These are phyloP conservation scores for Boletus bicolor DNA, from an alignment of 768 basidiomycete genomes.

Conservation along the genomic window DNA sequence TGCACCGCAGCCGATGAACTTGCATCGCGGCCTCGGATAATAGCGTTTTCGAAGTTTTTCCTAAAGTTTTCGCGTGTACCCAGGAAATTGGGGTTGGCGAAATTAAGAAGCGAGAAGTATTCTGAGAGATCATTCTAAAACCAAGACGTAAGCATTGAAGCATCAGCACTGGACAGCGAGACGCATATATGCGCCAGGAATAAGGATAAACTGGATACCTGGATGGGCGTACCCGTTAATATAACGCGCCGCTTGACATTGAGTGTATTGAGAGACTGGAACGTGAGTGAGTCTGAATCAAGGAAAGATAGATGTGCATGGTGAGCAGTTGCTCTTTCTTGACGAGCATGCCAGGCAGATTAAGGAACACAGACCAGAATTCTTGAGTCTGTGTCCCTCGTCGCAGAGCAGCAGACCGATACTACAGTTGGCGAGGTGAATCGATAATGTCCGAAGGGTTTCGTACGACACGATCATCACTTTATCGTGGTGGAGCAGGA, in stretches of 20 bases:
- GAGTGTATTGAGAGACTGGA: constrained; percentile 75
- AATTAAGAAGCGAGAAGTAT: constrained; percentile 90
- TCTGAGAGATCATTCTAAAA: constrained; percentile 89
- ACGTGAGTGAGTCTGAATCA: constrained; percentile 75
- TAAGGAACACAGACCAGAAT: constrained; percentile 62
- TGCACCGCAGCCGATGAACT: constrained; percentile 77
- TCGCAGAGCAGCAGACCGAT: constrained; percentile 95
- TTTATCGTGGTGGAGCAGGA: constrained; percentile 26
- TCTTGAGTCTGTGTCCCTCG: constrained; percentile 96
- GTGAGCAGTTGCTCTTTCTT: constrained; percentile 1
- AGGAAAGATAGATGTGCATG: not conserved
- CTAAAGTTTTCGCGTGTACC: constrained; percentile 88
- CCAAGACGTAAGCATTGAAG: not conserved
- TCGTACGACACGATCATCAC: constrained; percentile 99
- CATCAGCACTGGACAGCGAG: not conserved
- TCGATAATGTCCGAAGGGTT: constrained; percentile 78
- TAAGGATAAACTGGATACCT: constrained; percentile 41
- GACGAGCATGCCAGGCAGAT: not conserved
- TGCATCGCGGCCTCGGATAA: constrained; percentile 87
- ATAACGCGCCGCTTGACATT: constrained; percentile 91
- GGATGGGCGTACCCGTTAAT: constrained; percentile 90
- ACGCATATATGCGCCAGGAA: constrained; percentile 5
- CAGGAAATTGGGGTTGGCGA: constrained; percentile 88
- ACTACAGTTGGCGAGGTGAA: constrained; percentile 70
- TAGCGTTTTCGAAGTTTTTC: constrained; percentile 91